Evolutionary conservation across 495 filamentous ascomycete species (phyloP), one percentile per base, ranked within the genome.

Genomic region (Sabuloglossum arenarium): DNA sequence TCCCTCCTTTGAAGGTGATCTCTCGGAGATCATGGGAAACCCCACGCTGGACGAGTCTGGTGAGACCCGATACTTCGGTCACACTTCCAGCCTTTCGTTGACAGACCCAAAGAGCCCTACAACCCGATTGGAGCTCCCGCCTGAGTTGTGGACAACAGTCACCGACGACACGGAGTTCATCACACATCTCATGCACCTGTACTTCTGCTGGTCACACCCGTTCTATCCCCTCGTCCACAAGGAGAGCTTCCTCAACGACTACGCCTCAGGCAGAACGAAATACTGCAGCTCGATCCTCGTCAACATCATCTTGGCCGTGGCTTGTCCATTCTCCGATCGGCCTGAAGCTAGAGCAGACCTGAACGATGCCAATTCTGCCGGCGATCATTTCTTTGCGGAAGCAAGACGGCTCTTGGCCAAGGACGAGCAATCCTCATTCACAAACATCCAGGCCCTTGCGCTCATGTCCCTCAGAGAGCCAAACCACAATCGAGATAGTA

Each of bases 201-300:
- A 86, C 66, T 90, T 93, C 57, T 78, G 76, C 62, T 91, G 86
- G 86, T 80, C 84, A 61, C 84, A 89, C 59, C 82, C 84, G 1
- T 83, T 79, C 55, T 80, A 84, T 61, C 77, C 80, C 8, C 73
- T 84, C 3, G 74, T 93, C 39, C 80, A 79, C 56, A 81, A 86
- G 53, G 77, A 80, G 50, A 75, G 84, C 54, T 90, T 93, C 61
- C 66, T 84, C 55, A 67, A 74, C 27, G 85, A 88, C 62, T 79
- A 85, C 60, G 60, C 62, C 6, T 65, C 62, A 16, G 74, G 78
- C 14, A 63, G 74, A 50, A 60, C 69, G 49, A 73, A 79, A 42
- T 85, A 82, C 62, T 88, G 79, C 66, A 88, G 81, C 6, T 67
- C 82, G 5, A 73, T 90, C 8, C 68, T 93, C 1, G 79, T 90